Base-by-base conservation (phyloP, 2,329 filamentous ascomycete species). In the Botryotinia calthae region DNA sequence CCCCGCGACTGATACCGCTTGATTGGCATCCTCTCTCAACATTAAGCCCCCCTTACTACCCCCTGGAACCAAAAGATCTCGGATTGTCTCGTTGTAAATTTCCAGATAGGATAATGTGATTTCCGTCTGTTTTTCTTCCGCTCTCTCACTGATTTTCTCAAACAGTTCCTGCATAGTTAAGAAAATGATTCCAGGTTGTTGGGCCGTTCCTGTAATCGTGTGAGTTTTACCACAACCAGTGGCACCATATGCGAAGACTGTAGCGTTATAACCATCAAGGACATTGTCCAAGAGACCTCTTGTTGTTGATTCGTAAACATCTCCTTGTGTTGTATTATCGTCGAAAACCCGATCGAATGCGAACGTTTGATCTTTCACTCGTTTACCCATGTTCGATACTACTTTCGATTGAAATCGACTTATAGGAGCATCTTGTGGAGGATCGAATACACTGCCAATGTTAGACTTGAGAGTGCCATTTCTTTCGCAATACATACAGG, bases 1-100 rank as follows among this genome's bases (percentile, higher is more conserved):
- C 0, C 95, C 96, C 7, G 93, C 88, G 2, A 99, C 96, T 0
- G 93, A 96, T 12, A 99, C 96, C 18, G 93, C 90, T 81, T 97
- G 93, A 79, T 98, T 95, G 73, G 93, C 92, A 84, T 99, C 96
- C 83, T 99, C 96, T 65, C 96, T 91, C 58, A 99, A 87, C 91
- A 96, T 97, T 76, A 99, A 83, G 4, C 94, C 92, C 76, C 90
- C 88, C 83, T 95, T 81, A 82, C 90, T 93, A 54, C 91, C 93
- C 37, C 91, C 91, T 0, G 93, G 92, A n/a, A 96, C 91, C 61
- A 99, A 86, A 79, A 99, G 84, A 84, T 99, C 96, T 70, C 96
- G 93, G 79, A 99, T 99, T 0, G 95, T 98, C 84, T 99, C 96
- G 81, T 99, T 99, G 86, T 99, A 99, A 76, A 99, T 99, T 81